Percentiles rank a stretch among this genome's conserved stretches.
phyloP scores from a whole-genome alignment of 1,284 basidiomycete genomes.

The Wallemia mellicola region DNA sequence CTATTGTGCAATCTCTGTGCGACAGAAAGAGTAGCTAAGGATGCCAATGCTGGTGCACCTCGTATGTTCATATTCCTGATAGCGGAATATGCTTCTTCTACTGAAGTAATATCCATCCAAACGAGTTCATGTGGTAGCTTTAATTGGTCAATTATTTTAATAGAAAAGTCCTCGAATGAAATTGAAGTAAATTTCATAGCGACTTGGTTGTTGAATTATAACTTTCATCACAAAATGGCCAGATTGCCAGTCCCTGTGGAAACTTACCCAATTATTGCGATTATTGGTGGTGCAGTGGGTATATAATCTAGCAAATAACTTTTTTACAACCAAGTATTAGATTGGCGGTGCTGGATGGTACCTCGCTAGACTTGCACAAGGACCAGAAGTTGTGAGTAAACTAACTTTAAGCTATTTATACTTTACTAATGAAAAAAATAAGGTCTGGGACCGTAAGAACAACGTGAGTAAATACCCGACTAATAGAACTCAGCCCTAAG shows the following conservation, averaged over 20 bases:
- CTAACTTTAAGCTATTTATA: background rate
- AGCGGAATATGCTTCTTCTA: background rate
- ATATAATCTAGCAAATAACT: background rate
- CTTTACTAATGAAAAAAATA: background rate
- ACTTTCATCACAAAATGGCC: background rate
- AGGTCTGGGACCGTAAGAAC: background rate
- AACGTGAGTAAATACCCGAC: background rate
- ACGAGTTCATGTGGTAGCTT: background rate
- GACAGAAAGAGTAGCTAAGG: constrained; percentile 50
- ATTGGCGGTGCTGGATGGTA: background rate
- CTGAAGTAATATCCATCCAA: background rate
- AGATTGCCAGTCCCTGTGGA: background rate
- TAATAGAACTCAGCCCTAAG: background rate
- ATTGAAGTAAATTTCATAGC: background rate
- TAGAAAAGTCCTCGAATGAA: background rate
- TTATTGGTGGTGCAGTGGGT: background rate
- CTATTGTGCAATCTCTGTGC: constrained; percentile 23
- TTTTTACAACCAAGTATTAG: too few relatives aligned
- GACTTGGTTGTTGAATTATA: background rate
- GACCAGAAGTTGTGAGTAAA: constrained; percentile 1
- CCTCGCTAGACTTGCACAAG: background rate
- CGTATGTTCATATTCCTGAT: constrained; percentile 29
- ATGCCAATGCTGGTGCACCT: constrained; percentile 78
- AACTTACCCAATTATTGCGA: background rate
- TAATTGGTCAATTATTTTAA: background rate